Evolutionary conservation across 2,329 filamentous ascomycete genomes (phyloP).

Genomic region (Blastomyces emzantsi): DNA sequence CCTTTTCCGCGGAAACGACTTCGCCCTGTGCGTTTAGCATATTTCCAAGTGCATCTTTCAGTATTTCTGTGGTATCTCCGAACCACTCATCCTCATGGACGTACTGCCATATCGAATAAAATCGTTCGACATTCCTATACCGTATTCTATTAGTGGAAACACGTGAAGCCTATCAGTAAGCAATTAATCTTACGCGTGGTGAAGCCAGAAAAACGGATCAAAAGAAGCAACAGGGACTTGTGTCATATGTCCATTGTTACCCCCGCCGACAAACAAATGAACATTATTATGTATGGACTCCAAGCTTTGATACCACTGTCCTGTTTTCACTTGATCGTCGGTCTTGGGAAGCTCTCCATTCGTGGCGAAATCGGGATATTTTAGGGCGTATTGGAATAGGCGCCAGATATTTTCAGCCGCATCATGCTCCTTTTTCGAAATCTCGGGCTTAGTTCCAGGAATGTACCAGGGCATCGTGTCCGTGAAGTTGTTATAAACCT

Average conservation of each 20-base stretch:
- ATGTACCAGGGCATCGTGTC: constrained; percentile 2
- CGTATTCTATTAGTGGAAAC: not conserved
- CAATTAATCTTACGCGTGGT: constrained; percentile 41
- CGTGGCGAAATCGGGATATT: constrained; percentile 13
- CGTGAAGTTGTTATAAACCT: constrained; percentile 4
- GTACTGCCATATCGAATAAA: constrained; percentile 9
- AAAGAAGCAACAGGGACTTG: constrained; percentile 64
- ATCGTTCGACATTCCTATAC: constrained; percentile 7
- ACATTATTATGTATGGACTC: constrained; percentile 41
- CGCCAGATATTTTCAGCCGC: constrained; percentile 19
- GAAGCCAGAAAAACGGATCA: constrained; percentile 69
- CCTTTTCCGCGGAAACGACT: not conserved
- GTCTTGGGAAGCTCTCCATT: constrained; percentile 20
- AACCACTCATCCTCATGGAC: constrained; percentile 7
- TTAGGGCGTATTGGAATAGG: constrained; percentile 10
- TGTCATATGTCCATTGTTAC: constrained; percentile 55
- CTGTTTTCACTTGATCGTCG: constrained; percentile 19
- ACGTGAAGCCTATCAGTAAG: not conserved
- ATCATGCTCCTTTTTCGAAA: constrained; percentile 12
- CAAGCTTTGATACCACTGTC: constrained; percentile 21
- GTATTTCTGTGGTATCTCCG: constrained; percentile 1
- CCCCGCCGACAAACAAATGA: constrained; percentile 46
- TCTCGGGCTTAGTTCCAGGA: not conserved
- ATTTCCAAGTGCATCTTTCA: constrained; percentile 2
- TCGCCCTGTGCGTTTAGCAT: constrained; percentile 1